A percentile compares a stretch with the other conserved stretches of the same genome.
Evolutionary conservation across 1,284 basidiomycete species (phyloP).

Genomic region (Ustanciosporium gigantosporum): DNA sequence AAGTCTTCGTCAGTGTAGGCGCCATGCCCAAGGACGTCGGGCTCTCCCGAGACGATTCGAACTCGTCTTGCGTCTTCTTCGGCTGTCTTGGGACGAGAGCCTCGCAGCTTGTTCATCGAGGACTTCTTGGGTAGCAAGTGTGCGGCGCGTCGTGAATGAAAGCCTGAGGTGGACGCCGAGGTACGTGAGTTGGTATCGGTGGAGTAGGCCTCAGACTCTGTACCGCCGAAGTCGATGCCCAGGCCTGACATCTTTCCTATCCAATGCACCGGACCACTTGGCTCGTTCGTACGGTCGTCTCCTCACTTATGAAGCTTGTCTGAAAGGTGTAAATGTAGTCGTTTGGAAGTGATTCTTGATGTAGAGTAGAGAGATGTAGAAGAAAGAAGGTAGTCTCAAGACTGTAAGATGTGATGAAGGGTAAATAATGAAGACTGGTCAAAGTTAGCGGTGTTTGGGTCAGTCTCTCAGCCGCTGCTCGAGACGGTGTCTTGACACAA

Average conservation of each 20-base stretch:
- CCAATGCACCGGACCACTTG: too few species aligned
- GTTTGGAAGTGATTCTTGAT: background rate
- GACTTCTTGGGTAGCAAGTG: conserved; percentile 36
- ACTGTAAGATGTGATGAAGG: too few species aligned
- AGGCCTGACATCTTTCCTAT: conserved; percentile 54
- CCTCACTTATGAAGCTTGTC: too few species aligned
- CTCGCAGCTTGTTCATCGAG: conserved; percentile 28
- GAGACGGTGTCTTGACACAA: too few species aligned
- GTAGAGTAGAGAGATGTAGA: background rate
- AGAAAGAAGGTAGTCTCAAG: background rate
- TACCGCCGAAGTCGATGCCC: conserved; percentile 53
- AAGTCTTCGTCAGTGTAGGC: conserved; percentile 37
- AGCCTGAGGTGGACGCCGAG: conserved; percentile 16
- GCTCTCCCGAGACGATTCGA: conserved; percentile 48
- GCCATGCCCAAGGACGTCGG: conserved; percentile 34
- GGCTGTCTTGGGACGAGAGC: conserved; percentile 19
- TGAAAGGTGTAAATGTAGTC: background rate
- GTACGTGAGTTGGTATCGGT: conserved; percentile 9
- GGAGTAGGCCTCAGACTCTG: conserved; percentile 26
- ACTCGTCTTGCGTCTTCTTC: conserved; percentile 35
- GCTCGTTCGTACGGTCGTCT: too few species aligned
- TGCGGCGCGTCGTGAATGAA: conserved; percentile 20
- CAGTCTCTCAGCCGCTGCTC: too few species aligned
- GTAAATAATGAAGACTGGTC: too few species aligned
- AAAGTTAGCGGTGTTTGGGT: too few species aligned